Percentiles rank a stretch among this genome's conserved stretches.
Conservation (phyloP, 768 basidiomycete genomes). For the Lactifluus piperatus region DNA sequence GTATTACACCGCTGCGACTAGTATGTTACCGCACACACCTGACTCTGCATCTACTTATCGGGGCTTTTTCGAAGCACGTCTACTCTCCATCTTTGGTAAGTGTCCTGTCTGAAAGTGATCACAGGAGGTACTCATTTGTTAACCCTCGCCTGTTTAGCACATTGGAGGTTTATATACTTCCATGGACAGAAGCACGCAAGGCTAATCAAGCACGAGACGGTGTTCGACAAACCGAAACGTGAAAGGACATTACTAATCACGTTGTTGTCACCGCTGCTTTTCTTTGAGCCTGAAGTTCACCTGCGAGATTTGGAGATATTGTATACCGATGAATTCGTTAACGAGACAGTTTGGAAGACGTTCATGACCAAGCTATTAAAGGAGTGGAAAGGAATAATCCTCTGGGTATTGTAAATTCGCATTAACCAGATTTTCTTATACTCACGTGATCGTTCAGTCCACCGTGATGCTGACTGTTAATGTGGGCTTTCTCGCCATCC, state of each 20-base stretch:
- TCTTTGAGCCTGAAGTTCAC: conserved; percentile 16
- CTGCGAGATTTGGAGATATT: conserved; percentile 15
- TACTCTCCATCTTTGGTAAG: conserved; percentile 16
- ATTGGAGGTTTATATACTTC: conserved; percentile 16
- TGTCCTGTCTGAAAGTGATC: not conserved
- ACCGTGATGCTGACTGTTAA: conserved; percentile 29
- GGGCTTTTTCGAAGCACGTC: not conserved
- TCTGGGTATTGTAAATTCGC: conserved; percentile 1
- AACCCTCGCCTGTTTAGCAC: not conserved
- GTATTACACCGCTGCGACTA: not conserved
- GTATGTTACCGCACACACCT: not conserved
- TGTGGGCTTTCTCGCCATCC: conserved; percentile 30
- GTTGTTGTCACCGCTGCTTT: conserved; percentile 8
- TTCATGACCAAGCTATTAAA: conserved; percentile 2
- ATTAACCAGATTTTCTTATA: not conserved
- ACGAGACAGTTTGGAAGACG: conserved; percentile 7
- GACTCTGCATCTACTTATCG: not conserved
- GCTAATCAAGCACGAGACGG: not conserved
- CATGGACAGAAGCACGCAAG: conserved; percentile 17
- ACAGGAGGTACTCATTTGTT: not conserved
- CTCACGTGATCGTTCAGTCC: conserved; percentile 14
- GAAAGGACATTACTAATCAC: conserved; percentile 12
- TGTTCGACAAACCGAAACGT: not conserved
- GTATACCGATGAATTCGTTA: conserved; percentile 12
- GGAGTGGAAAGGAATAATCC: conserved; percentile 14